Evolutionary conservation across 2,329 filamentous ascomycete genomes (phyloP).

Genomic region (Elsinoe fawcettii): DNA sequence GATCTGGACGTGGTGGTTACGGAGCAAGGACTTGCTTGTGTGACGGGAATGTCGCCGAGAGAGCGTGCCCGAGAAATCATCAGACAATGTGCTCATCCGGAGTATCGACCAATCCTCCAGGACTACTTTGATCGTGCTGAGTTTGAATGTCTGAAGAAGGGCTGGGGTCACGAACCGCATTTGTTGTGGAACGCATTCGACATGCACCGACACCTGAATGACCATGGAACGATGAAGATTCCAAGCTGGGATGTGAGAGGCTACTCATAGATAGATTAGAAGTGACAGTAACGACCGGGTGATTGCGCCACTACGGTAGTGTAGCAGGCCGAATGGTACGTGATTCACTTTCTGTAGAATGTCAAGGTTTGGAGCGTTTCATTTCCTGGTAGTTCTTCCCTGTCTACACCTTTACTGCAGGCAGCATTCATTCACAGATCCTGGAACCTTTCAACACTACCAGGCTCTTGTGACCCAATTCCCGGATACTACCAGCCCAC

Average conservation of each 20-base stretch:
- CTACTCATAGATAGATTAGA: not conserved
- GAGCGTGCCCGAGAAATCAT: constrained; percentile 81
- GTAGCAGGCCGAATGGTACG: not conserved
- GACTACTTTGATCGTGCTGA: constrained; percentile 83
- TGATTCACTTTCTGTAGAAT: not conserved
- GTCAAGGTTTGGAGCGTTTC: no score
- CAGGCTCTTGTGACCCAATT: no score
- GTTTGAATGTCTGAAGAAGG: constrained; percentile 75
- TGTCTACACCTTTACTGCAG: no score
- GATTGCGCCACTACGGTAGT: not conserved
- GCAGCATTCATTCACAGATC: no score
- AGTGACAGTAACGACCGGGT: not conserved
- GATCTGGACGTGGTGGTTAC: constrained; percentile 85
- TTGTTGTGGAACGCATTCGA: constrained; percentile 79
- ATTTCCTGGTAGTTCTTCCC: no score
- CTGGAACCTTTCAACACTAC: no score
- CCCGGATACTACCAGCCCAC: no score
- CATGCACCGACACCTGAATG: constrained; percentile 74
- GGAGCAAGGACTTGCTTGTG: constrained; percentile 71
- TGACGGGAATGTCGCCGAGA: constrained; percentile 68
- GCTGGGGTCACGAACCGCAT: constrained; percentile 85
- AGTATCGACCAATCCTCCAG: constrained; percentile 72
- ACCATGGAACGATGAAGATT: constrained; percentile 86
- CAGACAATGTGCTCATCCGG: constrained; percentile 75
- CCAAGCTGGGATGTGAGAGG: constrained; percentile 46